Base-by-base conservation (phyloP, 1,139 yeast genomes). In the Pichia sp. region DNA sequence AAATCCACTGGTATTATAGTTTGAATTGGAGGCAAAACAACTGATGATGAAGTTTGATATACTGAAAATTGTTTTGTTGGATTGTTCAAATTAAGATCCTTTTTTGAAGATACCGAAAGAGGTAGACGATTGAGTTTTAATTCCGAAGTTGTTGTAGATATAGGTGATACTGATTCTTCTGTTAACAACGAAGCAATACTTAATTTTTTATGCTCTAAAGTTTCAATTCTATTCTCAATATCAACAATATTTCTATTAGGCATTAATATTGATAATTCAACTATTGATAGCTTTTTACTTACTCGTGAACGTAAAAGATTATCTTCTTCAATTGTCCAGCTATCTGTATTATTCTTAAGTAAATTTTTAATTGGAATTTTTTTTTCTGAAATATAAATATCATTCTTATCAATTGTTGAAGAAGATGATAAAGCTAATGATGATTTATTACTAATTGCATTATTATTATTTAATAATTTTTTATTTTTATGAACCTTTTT, bases 241-340 rank as follows among this genome's bases (percentile, higher is more conserved):
- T 86, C 94, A n/a, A 74, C 74, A 60, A 84, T 92, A 0, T 92
- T 75, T 53, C 88, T 74, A 53, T 77, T 79, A 5, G 92, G 90
- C 43, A 88, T 70, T 45, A 87, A 67, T 39, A 87, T 81, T 9
- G 86, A 78, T 42, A 88, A 70, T 64, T 88, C 96, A 11, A 86
- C 86, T 58, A 85, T 75, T 34, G 86, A 75, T 35, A 88, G 68
- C 52, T 83, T 86, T 50, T 80, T 65, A 55, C 71, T 73, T 40
- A 76, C 70, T 46, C 90, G 73, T 50, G 79, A 74, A 45, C 77
- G 70, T 40, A 84, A 63, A 48, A 88, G 68, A 52, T 84, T 81
- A 60, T 85, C 92, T 65, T 88, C 95, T 56, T 86, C 95, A 66
- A 78, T 76, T n/a, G 59, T 54, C 65, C 65, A 49, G 25, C 18